Base-by-base conservation (phyloP, 495 filamentous ascomycete genomes). In the Bryoglossum gracile region DNA sequence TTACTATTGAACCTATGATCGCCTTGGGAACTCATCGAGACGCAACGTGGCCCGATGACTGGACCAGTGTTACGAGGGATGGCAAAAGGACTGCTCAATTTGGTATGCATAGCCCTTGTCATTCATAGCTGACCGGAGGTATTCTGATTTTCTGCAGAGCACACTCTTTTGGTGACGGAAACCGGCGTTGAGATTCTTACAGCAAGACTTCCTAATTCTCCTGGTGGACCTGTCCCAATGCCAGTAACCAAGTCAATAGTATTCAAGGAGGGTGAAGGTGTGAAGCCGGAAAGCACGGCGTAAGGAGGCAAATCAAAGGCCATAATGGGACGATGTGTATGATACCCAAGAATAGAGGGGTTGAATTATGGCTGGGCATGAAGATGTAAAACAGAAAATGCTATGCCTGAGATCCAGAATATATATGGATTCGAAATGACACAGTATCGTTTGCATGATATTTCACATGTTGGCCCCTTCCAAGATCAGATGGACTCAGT, bases 1-100 rank as follows among this genome's bases (percentile, higher is more conserved):
- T 94, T 50, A 94, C 89, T 1, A 94, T 94, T 50, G 88, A 94
- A 67, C 88, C 88, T 13, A 94, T 94, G 87, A 86, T 94, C 56
- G 85, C 84, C 32, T 65, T 88, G 8, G 89, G 88, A 19, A 87
- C 82, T 9, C 80, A 88, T 57, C 76, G 77, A 34, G 88, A 94
- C 58, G 76, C 84, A 48, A 91, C 84, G 0, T 94, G 88, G 88
- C 88, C 88, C 3, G 88, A 94, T 62, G 80, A 91, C 63, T 94
- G 88, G 88, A 94, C 88, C 1, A 89, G 84, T 58, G 81, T 80
- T 19, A 94, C 88, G 0, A 76, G 77, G 32, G 88, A 94, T 60
- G 88, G 88, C 10, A 83, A 83, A 62, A 69, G 76, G 64, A 91
- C 86, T 16, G 88, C 88, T 0, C 88, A 94, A 63, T 94, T 94